Percentiles rank a stretch among this genome's conserved stretches.
These are phyloP conservation scores for Verruconis gallopava DNA, from an alignment of 2,329 filamentous ascomycete genomes.

Conservation along the genomic window DNA sequence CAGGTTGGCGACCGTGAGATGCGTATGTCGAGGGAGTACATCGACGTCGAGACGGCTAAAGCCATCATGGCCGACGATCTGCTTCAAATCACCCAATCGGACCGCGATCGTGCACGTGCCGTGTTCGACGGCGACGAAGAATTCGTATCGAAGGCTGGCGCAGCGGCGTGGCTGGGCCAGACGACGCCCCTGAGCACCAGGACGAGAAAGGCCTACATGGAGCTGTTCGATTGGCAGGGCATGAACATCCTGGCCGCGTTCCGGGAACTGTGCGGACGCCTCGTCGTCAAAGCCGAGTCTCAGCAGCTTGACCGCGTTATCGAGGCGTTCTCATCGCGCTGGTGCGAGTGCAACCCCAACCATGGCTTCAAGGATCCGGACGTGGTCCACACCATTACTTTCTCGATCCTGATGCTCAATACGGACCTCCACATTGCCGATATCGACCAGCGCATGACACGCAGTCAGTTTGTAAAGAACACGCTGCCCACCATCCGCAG, in stretches of 20 bases:
- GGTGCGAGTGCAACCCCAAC: slow-evolving; percentile 85
- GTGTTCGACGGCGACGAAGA: slow-evolving; percentile 80
- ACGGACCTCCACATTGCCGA: slow-evolving; percentile 92
- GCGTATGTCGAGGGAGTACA: slow-evolving; percentile 7
- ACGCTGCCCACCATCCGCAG: slow-evolving; percentile 81
- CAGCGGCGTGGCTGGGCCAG: slow-evolving; percentile 81
- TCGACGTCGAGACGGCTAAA: slow-evolving; percentile 2
- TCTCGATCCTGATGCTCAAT: slow-evolving; percentile 88
- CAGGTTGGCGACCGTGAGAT: slow-evolving; percentile 36
- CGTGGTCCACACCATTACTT: slow-evolving; percentile 93
- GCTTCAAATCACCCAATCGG: slow-evolving; percentile 48
- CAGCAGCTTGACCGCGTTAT: slow-evolving; percentile 94
- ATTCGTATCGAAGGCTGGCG: slow-evolving; percentile 64
- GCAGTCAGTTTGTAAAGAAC: slow-evolving; percentile 88
- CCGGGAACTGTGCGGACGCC: slow-evolving; percentile 65
- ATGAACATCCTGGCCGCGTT: slow-evolving; percentile 69
- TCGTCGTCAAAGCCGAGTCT: slow-evolving; percentile 80
- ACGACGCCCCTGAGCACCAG: slow-evolving; percentile 38
- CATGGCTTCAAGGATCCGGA: slow-evolving; percentile 89
- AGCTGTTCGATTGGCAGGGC: slow-evolving; percentile 74
- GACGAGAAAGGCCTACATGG: slow-evolving; percentile 72
- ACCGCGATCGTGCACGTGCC: slow-evolving; percentile 63
- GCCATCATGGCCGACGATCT: slow-evolving; percentile 10
- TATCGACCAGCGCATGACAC: slow-evolving; percentile 93
- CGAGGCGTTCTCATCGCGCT: slow-evolving; percentile 75